Evolutionary conservation across 768 basidiomycete genomes (phyloP).

Genomic region (Gyrodon lividus): DNA sequence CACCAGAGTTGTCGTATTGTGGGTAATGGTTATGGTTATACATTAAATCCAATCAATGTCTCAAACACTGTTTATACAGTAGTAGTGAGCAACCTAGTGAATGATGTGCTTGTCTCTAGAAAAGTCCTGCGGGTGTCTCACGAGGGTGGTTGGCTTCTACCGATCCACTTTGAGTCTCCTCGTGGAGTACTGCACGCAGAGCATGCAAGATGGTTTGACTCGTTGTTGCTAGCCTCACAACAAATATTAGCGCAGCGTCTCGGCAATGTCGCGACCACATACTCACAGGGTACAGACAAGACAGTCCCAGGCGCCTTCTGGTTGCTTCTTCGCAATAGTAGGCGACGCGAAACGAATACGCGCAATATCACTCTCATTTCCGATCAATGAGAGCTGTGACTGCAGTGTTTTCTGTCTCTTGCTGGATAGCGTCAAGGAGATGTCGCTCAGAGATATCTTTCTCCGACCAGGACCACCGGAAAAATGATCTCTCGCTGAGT

Average conservation of each 20-base stretch:
- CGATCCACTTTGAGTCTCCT: constrained; percentile 36
- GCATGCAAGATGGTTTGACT: constrained; percentile 55
- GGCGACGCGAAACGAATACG: constrained; percentile 2
- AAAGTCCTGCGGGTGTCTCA: not conserved
- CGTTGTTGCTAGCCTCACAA: constrained; percentile 44
- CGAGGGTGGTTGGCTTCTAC: not conserved
- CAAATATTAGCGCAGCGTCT: constrained; percentile 2
- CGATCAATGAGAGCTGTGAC: constrained; percentile 21
- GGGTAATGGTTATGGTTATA: too few relatives aligned
- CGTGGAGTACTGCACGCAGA: constrained; percentile 57
- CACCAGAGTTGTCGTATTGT: too few relatives aligned
- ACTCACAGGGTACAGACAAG: constrained; percentile 64
- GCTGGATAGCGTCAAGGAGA: constrained; percentile 4
- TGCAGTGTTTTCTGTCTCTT: constrained; percentile 22
- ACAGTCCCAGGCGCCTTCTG: constrained; percentile 48
- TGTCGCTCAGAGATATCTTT: not conserved
- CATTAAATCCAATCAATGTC: too few relatives aligned
- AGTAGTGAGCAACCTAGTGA: too few relatives aligned
- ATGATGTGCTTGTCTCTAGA: not conserved
- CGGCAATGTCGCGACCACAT: constrained; percentile 1
- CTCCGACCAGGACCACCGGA: not conserved
- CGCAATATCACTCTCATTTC: constrained; percentile 11
- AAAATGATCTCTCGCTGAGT: not conserved
- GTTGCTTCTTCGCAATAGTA: constrained; percentile 36
- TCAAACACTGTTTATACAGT: too few relatives aligned